Conservation (phyloP, 148 eudicot species). For the Nyssa sinensis region DNA sequence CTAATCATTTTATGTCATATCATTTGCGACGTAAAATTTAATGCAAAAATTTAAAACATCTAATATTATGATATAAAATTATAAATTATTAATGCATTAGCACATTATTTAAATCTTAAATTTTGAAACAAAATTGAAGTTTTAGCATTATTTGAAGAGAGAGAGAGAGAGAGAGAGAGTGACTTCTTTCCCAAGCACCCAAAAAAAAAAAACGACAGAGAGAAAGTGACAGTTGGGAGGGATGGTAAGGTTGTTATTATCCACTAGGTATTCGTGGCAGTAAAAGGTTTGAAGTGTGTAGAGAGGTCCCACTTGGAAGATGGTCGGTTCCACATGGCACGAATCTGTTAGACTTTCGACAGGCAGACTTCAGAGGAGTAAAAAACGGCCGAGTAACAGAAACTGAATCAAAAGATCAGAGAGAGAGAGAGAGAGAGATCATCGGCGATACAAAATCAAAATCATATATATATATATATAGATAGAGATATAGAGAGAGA, state of each 20-base stretch:
- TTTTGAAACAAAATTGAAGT: no score
- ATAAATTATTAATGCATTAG: no score
- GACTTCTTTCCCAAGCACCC: neutral
- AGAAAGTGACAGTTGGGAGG: neutral
- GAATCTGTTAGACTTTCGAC: neutral
- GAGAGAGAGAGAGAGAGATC: neutral
- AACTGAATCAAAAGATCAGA: conserved; percentile 13
- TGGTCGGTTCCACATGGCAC: conserved; percentile 13
- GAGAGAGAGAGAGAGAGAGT: no score
- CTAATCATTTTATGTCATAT: no score
- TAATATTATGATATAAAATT: no score
- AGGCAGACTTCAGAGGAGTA: neutral
- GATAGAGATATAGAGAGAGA: neutral
- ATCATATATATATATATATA: neutral
- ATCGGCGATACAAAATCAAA: neutral
- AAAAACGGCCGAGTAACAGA: conserved; percentile 13
- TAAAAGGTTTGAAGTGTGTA: conserved; percentile 16
- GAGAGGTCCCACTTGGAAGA: conserved; percentile 9
- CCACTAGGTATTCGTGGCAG: conserved; percentile 33
- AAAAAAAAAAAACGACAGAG: neutral
- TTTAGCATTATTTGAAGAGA: no score
- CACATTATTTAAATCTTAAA: no score
- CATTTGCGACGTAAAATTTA: no score
- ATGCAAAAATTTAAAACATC: no score
- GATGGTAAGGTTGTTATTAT: conserved; percentile 22